phyloP scores from a whole-genome alignment of 805 yeast species.

The Lipomyces mesembrius region DNA sequence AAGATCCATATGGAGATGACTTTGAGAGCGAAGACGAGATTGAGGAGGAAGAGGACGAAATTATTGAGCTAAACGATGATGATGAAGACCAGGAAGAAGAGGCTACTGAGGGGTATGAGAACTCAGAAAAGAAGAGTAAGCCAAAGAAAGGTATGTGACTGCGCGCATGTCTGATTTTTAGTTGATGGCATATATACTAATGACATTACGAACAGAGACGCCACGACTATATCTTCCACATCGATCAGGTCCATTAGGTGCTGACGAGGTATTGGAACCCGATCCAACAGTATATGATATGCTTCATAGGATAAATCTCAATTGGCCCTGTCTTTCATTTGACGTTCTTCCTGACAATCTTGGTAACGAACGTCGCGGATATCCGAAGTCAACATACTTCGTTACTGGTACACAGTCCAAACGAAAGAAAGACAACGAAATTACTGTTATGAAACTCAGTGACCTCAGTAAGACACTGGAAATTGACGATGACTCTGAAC shows the following conservation, averaged over 20 bases:
- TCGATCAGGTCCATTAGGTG: slow-evolving; percentile 85
- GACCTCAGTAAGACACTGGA: slow-evolving; percentile 83
- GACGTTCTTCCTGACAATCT: slow-evolving; percentile 85
- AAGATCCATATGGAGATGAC: slow-evolving; percentile 62
- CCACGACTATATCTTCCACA: slow-evolving; percentile 79
- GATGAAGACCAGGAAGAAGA: slow-evolving; percentile 61
- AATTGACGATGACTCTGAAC: slow-evolving; percentile 78
- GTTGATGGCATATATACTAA: neutral
- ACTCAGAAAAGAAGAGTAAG: slow-evolving; percentile 47
- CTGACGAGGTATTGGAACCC: slow-evolving; percentile 94
- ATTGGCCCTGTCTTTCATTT: slow-evolving; percentile 96
- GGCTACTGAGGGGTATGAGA: slow-evolving; percentile 34
- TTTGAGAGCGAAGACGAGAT: slow-evolving; percentile 47
- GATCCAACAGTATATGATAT: slow-evolving; percentile 95
- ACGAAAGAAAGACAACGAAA: slow-evolving; percentile 83
- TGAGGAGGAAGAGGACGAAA: slow-evolving; percentile 77
- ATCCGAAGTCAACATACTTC: slow-evolving; percentile 83
- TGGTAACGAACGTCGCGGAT: slow-evolving; percentile 86
- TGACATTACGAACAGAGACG: slow-evolving; percentile 44
- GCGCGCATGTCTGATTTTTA: neutral
- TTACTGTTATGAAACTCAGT: slow-evolving; percentile 80
- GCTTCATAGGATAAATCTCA: slow-evolving; percentile 90
- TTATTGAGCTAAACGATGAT: slow-evolving; percentile 79
- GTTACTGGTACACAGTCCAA: slow-evolving; percentile 95
- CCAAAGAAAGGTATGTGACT: slow-evolving; percentile 41